Evolutionary conservation across 768 basidiomycete genomes (phyloP).

Genomic region (Suillus decipiens): DNA sequence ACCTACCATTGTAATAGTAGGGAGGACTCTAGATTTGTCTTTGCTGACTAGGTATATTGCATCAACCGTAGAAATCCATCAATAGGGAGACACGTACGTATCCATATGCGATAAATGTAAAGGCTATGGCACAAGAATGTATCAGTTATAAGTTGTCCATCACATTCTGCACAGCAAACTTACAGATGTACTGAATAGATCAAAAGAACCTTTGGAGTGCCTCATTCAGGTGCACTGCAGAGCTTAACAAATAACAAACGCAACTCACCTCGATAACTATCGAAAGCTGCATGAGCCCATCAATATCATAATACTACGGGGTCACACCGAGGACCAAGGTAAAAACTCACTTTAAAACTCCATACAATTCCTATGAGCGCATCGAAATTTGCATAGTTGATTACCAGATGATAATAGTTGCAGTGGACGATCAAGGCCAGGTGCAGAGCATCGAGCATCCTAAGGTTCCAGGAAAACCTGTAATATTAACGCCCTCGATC

Average conservation of each 20-base stretch:
- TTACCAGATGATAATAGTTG: slow-evolving; percentile 39
- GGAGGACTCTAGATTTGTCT: too few relatives aligned
- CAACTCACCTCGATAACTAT: background rate
- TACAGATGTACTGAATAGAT: background rate
- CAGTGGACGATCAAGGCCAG: slow-evolving; percentile 36
- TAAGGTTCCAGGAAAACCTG: slow-evolving; percentile 8
- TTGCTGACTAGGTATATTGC: too few relatives aligned
- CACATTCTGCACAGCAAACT: background rate
- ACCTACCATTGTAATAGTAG: too few relatives aligned
- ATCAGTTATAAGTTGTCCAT: background rate
- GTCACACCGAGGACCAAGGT: too few relatives aligned
- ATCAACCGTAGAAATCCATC: too few relatives aligned
- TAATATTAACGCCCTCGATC: background rate
- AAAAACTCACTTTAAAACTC: slow-evolving; percentile 14
- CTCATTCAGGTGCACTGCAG: background rate
- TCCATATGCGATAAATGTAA: slow-evolving; percentile 8
- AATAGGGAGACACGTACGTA: background rate
- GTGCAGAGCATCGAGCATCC: slow-evolving; percentile 39
- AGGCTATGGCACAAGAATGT: background rate
- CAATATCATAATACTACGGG: too few relatives aligned
- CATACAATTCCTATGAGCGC: slow-evolving; percentile 33
- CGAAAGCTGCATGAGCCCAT: background rate
- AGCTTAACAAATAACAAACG: too few relatives aligned
- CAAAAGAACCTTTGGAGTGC: background rate
- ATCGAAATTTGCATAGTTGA: slow-evolving; percentile 33